Percentiles rank a stretch among this genome's conserved stretches.
phyloP scores from a whole-genome alignment of 129 eudicot species.

The Lactuca sativa region DNA sequence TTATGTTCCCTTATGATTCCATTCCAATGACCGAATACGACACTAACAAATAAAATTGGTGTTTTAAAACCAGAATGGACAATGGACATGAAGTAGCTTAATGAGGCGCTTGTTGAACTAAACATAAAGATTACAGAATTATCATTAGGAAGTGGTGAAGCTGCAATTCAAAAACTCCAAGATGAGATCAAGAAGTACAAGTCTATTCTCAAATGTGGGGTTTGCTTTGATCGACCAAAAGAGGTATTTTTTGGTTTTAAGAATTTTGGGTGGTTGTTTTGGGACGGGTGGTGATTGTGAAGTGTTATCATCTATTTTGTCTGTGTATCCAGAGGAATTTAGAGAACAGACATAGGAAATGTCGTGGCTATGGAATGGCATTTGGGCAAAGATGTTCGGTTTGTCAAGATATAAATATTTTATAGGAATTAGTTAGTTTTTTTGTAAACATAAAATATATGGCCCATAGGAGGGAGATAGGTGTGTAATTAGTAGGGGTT shows the following conservation, averaged over 20 bases:
- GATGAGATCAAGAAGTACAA: constrained; percentile 93
- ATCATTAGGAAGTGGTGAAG: constrained; percentile 78
- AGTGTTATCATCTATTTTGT: constrained; percentile 94
- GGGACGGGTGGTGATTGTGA: constrained; percentile 79
- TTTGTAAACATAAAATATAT: not conserved
- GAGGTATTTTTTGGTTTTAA: no score
- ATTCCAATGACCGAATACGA: not conserved
- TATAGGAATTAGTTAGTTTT: constrained; percentile 11
- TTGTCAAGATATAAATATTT: constrained; percentile 68
- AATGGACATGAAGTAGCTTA: constrained; percentile 76
- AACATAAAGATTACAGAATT: constrained; percentile 64
- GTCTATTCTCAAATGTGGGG: constrained; percentile 90
- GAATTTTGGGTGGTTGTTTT: not conserved
- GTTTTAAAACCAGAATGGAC: constrained; percentile 50
- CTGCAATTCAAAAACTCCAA: constrained; percentile 88
- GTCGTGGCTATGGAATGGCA: constrained; percentile 95
- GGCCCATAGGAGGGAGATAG: constrained; percentile 5
- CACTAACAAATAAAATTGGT: not conserved
- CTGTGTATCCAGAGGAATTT: constrained; percentile 91
- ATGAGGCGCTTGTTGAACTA: constrained; percentile 70
- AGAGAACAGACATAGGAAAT: constrained; percentile 92
- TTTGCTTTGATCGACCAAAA: constrained; percentile 94
- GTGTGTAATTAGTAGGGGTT: constrained; percentile 5
- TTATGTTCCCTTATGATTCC: no score
- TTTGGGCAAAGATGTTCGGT: constrained; percentile 96